Evolutionary conservation across 2,329 filamentous ascomycete genomes (phyloP), one percentile per base, ranked within the genome.

Genomic region (Aureobasidium namibiae): DNA sequence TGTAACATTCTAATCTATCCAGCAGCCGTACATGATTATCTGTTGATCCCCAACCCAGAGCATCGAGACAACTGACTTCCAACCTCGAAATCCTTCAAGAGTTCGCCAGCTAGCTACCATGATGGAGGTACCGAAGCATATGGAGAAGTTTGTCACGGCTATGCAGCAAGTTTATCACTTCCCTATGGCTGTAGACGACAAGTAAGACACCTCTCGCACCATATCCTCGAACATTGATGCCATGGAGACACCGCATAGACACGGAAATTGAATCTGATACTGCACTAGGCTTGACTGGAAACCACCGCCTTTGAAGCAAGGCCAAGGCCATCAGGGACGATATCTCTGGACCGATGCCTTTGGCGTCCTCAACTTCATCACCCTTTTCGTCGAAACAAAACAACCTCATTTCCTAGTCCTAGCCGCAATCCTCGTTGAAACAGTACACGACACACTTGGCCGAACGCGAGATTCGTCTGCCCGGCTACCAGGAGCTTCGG

Each of bases 311-410:
- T 5, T 58, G 42, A 41, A 46, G 23, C 33, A 56, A 4, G 60
- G 60, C 29, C 60, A 61, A n/a, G n/a, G n/a, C n/a, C n/a, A n/a
- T 36, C 29, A n/a, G 4, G 60, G 60, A 21, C 60, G 60, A 16
- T 52, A 61, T 33, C 54, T 61, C 16, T 61, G 60, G 60, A 59
- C 80, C 0, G 82, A 84, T 63, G 80, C 81, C 1, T 84, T 84
- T 64, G 82, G 81, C 4, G 78, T 85, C 8, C 64, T 84, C 61
- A 83, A 84, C 66, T 77, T 85, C 62, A 67, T 84, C 42, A 84
- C 82, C 2, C 73, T 85, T 2, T 73, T 77, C 62, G 70, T 70
- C 6, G 74, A 79, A 61, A 70, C 67, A 38, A 52, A 62, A 1
- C 67, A 74, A 33, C 64, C 69, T 11, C 69, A 67, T 44, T 84